phyloP scores from a whole-genome alignment of 768 basidiomycete genomes.

The Scleroderma bovista region DNA sequence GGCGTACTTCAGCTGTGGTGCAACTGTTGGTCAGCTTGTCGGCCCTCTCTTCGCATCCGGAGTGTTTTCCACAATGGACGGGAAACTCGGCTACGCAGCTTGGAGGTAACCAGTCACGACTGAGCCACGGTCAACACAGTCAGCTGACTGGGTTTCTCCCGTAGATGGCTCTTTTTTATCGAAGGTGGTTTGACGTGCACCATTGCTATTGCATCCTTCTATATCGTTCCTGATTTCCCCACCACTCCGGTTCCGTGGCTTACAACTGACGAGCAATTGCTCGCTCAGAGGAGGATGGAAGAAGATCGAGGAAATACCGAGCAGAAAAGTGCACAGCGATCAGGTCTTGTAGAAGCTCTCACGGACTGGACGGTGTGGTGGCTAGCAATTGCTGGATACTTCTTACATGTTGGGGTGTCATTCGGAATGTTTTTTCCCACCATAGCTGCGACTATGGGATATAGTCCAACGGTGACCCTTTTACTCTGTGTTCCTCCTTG shows the following conservation, averaged over 20 bases:
- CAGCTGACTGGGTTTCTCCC: neutral
- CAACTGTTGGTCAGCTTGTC: constrained; percentile 73
- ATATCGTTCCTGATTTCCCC: constrained; percentile 72
- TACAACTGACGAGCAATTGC: constrained; percentile 29
- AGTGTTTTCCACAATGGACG: constrained; percentile 65
- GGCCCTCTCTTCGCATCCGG: constrained; percentile 74
- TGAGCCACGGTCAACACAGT: neutral
- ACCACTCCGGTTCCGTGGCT: constrained; percentile 53
- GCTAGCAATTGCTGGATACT: constrained; percentile 58
- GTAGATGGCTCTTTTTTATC: constrained; percentile 66
- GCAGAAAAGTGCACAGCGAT: constrained; percentile 31
- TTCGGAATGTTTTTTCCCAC: constrained; percentile 82
- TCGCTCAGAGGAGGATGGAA: constrained; percentile 45
- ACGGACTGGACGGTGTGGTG: constrained; percentile 80
- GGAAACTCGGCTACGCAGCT: constrained; percentile 56
- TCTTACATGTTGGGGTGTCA: constrained; percentile 49
- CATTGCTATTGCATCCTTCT: constrained; percentile 45
- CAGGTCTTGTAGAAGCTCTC: constrained; percentile 51
- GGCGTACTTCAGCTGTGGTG: constrained; percentile 63
- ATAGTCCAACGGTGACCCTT: constrained; percentile 52
- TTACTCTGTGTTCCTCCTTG: constrained; percentile 76
- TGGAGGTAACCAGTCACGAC: constrained; percentile 49
- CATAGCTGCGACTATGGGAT: constrained; percentile 71
- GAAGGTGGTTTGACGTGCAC: constrained; percentile 55
- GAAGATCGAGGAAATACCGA: constrained; percentile 59